Conservation (phyloP, 2,329 filamentous ascomycete species). For the Tolypocladium amazonense region DNA sequence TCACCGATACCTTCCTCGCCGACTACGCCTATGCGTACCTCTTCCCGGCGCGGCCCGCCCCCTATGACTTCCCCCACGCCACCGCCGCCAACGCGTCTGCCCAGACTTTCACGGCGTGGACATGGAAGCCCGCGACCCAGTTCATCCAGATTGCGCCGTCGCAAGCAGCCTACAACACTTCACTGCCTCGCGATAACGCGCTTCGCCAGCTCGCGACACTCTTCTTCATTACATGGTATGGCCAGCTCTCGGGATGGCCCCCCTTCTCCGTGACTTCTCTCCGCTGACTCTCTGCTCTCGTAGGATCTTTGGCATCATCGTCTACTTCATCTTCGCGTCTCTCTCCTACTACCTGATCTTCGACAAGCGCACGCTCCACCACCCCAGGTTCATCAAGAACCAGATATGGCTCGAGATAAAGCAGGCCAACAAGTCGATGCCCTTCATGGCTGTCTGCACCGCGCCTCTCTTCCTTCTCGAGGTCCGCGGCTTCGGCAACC, state of each 20-base stretch:
- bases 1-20: constrained; percentile 70
- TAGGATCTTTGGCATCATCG: constrained; percentile 74
- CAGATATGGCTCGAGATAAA: constrained; percentile 79
- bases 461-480: constrained; percentile 73
- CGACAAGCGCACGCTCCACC: constrained; percentile 78
- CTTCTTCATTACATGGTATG: constrained; percentile 77
- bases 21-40: constrained; percentile 68
- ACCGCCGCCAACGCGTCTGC: constrained; percentile 43
- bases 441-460: constrained; percentile 73
- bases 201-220: constrained; percentile 65
- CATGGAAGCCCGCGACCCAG: constrained; percentile 62
- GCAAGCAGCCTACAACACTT: constrained; percentile 68
- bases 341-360: constrained; percentile 84
- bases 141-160: constrained; percentile 61
- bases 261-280: background rate
- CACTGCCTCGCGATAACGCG: constrained; percentile 66
- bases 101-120: constrained; percentile 47
- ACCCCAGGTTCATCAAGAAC: constrained; percentile 92
- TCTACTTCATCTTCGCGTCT: constrained; percentile 77
- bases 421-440: constrained; percentile 68
- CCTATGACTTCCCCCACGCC: constrained; percentile 39
- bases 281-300: constrained; percentile 1
- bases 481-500: constrained; percentile 72
- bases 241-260: background rate
- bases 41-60: constrained; percentile 48